These are phyloP conservation scores for Microdochium trichocladiopsis DNA, from an alignment of 2,329 filamentous ascomycete species.

Conservation along the genomic window DNA sequence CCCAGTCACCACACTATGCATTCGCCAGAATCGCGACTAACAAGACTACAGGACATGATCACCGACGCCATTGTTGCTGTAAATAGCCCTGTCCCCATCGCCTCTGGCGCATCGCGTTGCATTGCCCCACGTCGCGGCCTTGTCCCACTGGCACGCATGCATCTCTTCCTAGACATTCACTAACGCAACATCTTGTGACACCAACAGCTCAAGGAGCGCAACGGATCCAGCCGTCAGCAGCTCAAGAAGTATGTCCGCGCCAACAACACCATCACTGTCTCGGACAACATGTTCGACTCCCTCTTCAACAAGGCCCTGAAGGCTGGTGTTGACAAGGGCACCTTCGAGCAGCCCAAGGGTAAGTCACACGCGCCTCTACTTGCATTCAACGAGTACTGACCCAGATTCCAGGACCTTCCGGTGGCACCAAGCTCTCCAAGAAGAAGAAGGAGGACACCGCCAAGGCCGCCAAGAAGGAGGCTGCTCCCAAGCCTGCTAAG, in stretches of 20 bases:
- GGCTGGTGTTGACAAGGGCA: constrained; percentile 75
- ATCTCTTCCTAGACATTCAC: background rate
- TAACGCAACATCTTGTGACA: background rate
- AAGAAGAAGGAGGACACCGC: constrained; percentile 47
- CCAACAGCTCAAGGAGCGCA: constrained; percentile 52
- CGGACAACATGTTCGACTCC: constrained; percentile 50
- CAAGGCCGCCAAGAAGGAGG: constrained; percentile 40
- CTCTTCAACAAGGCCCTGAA: constrained; percentile 67
- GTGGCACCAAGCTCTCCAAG: constrained; percentile 88
- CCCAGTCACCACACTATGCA: constrained; percentile 3
- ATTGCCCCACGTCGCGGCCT: constrained; percentile 8
- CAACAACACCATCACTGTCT: constrained; percentile 23
- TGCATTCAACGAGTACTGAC: constrained; percentile 11
- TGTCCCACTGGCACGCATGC: too few species aligned
- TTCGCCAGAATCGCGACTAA: constrained; percentile 24
- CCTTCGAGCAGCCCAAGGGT: constrained; percentile 90
- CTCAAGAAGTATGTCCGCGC: constrained; percentile 49
- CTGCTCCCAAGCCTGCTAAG: constrained; percentile 59
- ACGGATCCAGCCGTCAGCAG: constrained; percentile 52
- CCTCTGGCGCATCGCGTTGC: constrained; percentile 28
- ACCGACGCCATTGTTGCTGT: constrained; percentile 54
- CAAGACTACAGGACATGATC: constrained; percentile 49
- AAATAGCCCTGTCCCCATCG: constrained; percentile 30
- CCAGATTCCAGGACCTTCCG: constrained; percentile 61
- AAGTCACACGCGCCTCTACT: constrained; percentile 24